Base-by-base conservation (phyloP, 805 yeast species). In the Myxozyma neotropica region DNA sequence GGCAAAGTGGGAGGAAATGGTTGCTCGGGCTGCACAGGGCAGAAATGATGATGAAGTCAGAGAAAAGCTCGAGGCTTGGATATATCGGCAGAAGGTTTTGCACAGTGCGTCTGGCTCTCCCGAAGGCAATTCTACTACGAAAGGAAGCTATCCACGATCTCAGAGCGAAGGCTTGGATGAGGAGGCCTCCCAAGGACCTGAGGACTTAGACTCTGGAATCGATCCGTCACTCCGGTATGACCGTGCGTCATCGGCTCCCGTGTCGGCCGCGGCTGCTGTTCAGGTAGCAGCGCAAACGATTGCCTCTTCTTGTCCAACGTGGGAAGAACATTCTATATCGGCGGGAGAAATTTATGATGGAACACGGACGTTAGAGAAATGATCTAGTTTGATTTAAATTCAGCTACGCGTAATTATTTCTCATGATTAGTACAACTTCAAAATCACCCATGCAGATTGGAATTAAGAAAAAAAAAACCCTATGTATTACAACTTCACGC, bases 341-440 rank as follows among this genome's bases (percentile, higher is more conserved):
- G 36, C 15, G 19, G 35, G 51, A 19, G 51, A 45, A 27, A n/a
- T 17, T n/a, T 38, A 27, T 6, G 36, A 27, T 15, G 21, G 12
- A 13, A 15, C 21, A 19, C 21, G 17, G 48, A 35, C 48, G 33
- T 44, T 44, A 15, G 19, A 31, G 23, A 24, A 12, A 48, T 48
- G 15, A n/a, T 19, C 39, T 86, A 90, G 83, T 51, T 38, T 51
- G 58, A 35, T 57, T 57, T 4, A 19, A n/a, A 19, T 13, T 10
- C 21, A 38, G 8, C n/a, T 4, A 38, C 21, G 43, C 21, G 13
- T 15, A 17, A 7, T 17, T 7, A 17, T 38, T 15, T 35, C 38
- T 35, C 3, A n/a, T 13, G 21, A 38, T 38, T 38, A 38, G 17
- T n/a, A 38, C 39, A 29, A 15, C 13, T 13, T 17, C 15, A 23